Evolutionary conservation across 2,329 filamentous ascomycete genomes (phyloP).

Genomic region (Xylaria sp.): DNA sequence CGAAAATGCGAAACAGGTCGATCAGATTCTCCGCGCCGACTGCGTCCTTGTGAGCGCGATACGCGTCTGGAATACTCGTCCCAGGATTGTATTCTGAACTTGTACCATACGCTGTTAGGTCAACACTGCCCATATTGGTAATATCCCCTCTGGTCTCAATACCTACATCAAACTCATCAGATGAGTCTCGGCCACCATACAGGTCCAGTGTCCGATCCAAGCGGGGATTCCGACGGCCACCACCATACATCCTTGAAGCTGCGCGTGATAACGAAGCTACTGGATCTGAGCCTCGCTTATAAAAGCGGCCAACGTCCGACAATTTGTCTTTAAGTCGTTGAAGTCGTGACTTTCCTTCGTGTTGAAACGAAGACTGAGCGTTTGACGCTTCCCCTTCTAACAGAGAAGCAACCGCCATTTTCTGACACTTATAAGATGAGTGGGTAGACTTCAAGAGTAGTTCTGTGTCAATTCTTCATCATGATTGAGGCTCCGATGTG

Average conservation of each 20-base stretch:
- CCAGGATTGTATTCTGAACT: neutral
- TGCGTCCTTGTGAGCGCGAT: neutral
- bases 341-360: neutral
- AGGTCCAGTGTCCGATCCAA: too few relatives aligned
- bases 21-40: neutral
- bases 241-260: neutral
- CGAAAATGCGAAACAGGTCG: neutral
- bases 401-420: too few relatives aligned
- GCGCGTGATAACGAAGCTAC: neutral
- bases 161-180: neutral
- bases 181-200: neutral
- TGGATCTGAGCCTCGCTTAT: neutral
- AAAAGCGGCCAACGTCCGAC: neutral
- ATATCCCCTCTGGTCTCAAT: neutral
- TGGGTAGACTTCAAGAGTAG: neutral
- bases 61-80: neutral
- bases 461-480: too few relatives aligned
- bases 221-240: neutral
- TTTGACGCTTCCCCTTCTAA: neutral
- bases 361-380: neutral
- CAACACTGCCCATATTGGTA: neutral
- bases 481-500: too few relatives aligned
- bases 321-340: neutral
- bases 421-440: neutral
- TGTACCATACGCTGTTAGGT: neutral